Evolutionary conservation across 495 filamentous ascomycete species (phyloP).

Genomic region (Parathielavia appendiculata): DNA sequence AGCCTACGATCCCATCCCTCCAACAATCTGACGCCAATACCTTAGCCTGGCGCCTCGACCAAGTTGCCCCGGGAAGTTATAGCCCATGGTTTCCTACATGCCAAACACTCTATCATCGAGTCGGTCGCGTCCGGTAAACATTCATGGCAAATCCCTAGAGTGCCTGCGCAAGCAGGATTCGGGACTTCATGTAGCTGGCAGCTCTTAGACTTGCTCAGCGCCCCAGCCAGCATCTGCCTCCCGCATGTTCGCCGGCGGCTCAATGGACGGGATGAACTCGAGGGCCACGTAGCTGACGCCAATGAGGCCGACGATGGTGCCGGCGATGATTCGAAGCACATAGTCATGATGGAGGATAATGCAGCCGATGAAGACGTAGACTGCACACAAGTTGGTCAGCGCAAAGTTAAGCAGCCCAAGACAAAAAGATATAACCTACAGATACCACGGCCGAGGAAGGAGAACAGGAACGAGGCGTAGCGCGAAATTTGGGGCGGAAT

Average conservation of each 20-base stretch:
- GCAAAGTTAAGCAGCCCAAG: neutral
- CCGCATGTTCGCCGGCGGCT: slow-evolving; percentile 97
- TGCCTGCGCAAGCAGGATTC: neutral
- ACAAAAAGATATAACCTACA: slow-evolving; percentile 57
- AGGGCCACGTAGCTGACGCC: slow-evolving; percentile 76
- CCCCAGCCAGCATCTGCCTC: slow-evolving; percentile 86
- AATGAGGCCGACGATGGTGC: slow-evolving; percentile 65
- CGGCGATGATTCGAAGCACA: slow-evolving; percentile 56
- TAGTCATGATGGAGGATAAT: slow-evolving; percentile 71
- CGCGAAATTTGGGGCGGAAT: slow-evolving; percentile 86
- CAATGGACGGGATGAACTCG: slow-evolving; percentile 93
- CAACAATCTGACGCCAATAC: too few species aligned
- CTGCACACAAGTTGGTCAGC: slow-evolving; percentile 37
- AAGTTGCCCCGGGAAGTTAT: too few species aligned
- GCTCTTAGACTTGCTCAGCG: slow-evolving; percentile 73
- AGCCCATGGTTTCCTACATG: too few species aligned
- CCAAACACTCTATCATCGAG: neutral
- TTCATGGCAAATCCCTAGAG: neutral
- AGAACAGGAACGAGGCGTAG: slow-evolving; percentile 97
- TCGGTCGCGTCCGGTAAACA: too few species aligned
- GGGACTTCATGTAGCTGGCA: neutral
- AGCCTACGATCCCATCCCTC: too few species aligned
- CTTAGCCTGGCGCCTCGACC: too few species aligned
- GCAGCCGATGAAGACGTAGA: slow-evolving; percentile 93
- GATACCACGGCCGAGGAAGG: slow-evolving; percentile 88